A percentile compares a stretch with the other conserved stretches of the same genome.
These are phyloP conservation scores for Candida manassasensis DNA, from an alignment of 805 yeast genomes.

Conservation along the genomic window DNA sequence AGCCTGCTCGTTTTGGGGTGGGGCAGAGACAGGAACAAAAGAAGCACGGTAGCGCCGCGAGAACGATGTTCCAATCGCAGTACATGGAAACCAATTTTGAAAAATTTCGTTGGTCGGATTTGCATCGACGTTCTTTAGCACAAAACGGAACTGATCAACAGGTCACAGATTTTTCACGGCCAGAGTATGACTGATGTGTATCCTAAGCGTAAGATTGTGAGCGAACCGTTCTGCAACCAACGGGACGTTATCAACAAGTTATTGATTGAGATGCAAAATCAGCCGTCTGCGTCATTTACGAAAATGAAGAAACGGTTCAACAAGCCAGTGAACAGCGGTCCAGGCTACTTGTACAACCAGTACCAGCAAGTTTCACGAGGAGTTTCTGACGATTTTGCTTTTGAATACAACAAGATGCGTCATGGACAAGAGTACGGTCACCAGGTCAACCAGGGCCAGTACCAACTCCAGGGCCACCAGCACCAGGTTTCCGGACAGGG, in stretches of 20 bases:
- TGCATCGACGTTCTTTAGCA: not conserved
- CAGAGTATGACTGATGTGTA: constrained; percentile 5
- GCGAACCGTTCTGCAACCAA: constrained; percentile 33
- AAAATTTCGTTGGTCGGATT: constrained; percentile 1
- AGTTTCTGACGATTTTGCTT: not conserved
- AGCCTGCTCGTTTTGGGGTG: too few species aligned
- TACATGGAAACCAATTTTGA: not conserved
- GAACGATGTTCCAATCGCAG: not conserved
- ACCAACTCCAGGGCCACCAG: not conserved
- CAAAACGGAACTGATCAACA: not conserved
- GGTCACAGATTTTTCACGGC: not conserved
- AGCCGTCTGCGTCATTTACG: constrained; percentile 16
- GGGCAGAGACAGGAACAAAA: too few species aligned
- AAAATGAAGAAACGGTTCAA: not conserved
- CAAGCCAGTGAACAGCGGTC: not conserved
- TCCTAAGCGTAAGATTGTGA: constrained; percentile 22
- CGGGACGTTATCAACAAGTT: constrained; percentile 28
- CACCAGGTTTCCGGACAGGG: not conserved
- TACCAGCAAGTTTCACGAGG: not conserved
- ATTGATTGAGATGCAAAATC: constrained; percentile 29
- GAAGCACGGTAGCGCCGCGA: not conserved
- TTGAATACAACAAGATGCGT: not conserved
- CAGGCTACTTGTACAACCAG: not conserved
- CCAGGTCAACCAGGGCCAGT: not conserved
- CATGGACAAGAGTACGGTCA: not conserved